A percentile compares a stretch with the other conserved stretches of the same genome.
Evolutionary conservation across 2,329 filamentous ascomycete species (phyloP).

Genomic region (Fusarium sp.): DNA sequence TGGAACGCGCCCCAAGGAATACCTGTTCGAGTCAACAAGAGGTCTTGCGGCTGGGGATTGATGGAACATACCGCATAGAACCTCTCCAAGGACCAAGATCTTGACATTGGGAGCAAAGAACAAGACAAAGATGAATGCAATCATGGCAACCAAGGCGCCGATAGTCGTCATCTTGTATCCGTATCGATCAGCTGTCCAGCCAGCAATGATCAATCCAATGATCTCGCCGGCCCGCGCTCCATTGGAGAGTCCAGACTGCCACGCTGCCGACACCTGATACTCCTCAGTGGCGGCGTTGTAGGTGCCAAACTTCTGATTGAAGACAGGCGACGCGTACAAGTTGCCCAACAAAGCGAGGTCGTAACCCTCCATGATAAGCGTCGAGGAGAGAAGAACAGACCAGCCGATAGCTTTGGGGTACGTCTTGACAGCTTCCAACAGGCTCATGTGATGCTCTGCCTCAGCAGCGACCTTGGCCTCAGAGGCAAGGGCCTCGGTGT

Average conservation of each 20-base stretch:
- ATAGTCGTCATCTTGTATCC: constrained; percentile 64
- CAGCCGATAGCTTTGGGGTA: constrained; percentile 61
- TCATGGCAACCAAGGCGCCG: constrained; percentile 56
- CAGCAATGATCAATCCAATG: constrained; percentile 64
- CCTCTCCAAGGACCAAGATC: constrained; percentile 59
- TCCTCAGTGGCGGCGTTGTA: constrained; percentile 47
- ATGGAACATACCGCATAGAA: constrained; percentile 51
- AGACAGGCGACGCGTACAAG: constrained; percentile 59
- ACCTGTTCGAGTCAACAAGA: constrained; percentile 45
- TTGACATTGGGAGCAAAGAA: constrained; percentile 63
- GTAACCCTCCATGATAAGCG: constrained; percentile 63
- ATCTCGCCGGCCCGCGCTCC: constrained; percentile 65
- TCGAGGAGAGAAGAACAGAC: constrained; percentile 57
- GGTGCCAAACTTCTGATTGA: constrained; percentile 58
- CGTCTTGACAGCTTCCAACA: constrained; percentile 52
- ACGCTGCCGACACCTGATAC: constrained; percentile 62
- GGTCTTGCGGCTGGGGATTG: background rate
- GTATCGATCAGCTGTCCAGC: constrained; percentile 60
- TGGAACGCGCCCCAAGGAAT: constrained; percentile 66
- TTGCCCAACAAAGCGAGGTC: constrained; percentile 62
- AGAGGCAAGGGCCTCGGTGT: constrained; percentile 41
- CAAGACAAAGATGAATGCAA: constrained; percentile 62
- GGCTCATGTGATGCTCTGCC: constrained; percentile 54
- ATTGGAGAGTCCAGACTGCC: constrained; percentile 68
- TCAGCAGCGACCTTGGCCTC: constrained; percentile 55